Base-by-base conservation (phyloP, 225 moss, liverwort and hornwort species). In the Anthoceros angustus region DNA sequence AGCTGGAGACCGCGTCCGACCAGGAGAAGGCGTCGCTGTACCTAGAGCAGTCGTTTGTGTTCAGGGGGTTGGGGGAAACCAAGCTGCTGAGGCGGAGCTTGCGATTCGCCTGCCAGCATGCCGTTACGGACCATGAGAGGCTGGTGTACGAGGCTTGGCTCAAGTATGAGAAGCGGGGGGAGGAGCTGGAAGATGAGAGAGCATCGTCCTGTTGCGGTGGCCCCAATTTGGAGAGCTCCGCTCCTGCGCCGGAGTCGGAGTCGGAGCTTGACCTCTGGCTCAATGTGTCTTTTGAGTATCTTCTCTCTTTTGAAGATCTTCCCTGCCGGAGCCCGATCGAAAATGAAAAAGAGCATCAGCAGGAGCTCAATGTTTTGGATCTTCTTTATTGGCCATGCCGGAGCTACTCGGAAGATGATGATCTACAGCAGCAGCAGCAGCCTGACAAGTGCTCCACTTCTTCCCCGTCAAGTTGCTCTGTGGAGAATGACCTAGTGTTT, bases 101-200 rank as follows among this genome's bases (percentile, higher is more conserved):
- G 66, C 92, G 98, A 42, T 89, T 87, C 46, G 92, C 98, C 16
- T 82, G 98, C 38, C 98, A 98, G 73, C 74, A 86, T 72, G 80
- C 98, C 8, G 72, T 89, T 40, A 84, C 89, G 10, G 78, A 92
- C 20, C 98, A 98, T 69, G 92, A 92, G 69, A 92, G 92, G 76
- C 84, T 98, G 8, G 92, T 98, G 8, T 84, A 82, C 67, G 79
- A 92, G 23, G 92, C 98, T n/a, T 98, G 98, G 98, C 83, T 98
- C 67, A 98, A 92, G 72, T 92, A 81, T 60, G 98, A 98, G 71
- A 98, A 98, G 68, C 80, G 92, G 38, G 86, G 84, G 25, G 98
- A 98, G 74, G 98, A 89, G 61, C 68, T 98, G 7, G 78, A 86
- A 26, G 84, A 87, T 68, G 87, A 82, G 65, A 15, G n/a, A 48